Evolutionary conservation across 768 basidiomycete genomes (phyloP).

Genomic region (Piloderma croceum): DNA sequence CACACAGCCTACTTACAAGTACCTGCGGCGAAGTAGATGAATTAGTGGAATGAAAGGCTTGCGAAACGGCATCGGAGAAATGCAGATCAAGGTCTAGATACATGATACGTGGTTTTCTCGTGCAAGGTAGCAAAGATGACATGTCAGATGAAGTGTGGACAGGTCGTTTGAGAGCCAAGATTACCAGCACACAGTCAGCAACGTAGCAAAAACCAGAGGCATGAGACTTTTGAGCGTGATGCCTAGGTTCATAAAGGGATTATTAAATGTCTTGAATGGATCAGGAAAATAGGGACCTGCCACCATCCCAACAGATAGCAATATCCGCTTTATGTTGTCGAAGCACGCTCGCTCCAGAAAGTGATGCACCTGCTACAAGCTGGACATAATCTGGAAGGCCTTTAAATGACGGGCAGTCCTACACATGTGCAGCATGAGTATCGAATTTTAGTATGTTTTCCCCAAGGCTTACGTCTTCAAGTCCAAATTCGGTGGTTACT

Average conservation of each 20-base stretch:
- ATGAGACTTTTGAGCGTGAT: slow-evolving; percentile 73
- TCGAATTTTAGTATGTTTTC: neutral
- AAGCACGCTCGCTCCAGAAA: slow-evolving; percentile 66
- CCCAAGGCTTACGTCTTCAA: slow-evolving; percentile 45
- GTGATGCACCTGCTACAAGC: slow-evolving; percentile 69
- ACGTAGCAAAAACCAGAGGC: slow-evolving; percentile 95
- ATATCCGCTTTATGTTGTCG: slow-evolving; percentile 46
- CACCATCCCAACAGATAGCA: slow-evolving; percentile 89
- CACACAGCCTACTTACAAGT: slow-evolving; percentile 35
- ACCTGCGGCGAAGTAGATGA: slow-evolving; percentile 37
- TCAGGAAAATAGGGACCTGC: slow-evolving; percentile 42
- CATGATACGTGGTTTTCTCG: slow-evolving; percentile 59
- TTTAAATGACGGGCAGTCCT: slow-evolving; percentile 83
- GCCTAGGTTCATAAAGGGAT: slow-evolving; percentile 37
- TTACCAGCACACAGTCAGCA: slow-evolving; percentile 79
- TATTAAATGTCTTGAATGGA: neutral
- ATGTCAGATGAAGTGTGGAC: slow-evolving; percentile 6
- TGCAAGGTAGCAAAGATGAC: slow-evolving; percentile 1
- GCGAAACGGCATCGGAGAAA: slow-evolving; percentile 83
- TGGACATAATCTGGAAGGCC: slow-evolving; percentile 64
- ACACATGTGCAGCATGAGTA: slow-evolving; percentile 3
- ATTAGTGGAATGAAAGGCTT: slow-evolving; percentile 54
- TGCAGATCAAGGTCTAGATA: slow-evolving; percentile 93
- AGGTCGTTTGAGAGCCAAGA: slow-evolving; percentile 59
- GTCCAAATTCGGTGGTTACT: slow-evolving; percentile 42